A percentile compares a stretch with the other conserved stretches of the same genome.
Evolutionary conservation across 257 asterid genomes (phyloP).

Genomic region (Catharanthus roseus): DNA sequence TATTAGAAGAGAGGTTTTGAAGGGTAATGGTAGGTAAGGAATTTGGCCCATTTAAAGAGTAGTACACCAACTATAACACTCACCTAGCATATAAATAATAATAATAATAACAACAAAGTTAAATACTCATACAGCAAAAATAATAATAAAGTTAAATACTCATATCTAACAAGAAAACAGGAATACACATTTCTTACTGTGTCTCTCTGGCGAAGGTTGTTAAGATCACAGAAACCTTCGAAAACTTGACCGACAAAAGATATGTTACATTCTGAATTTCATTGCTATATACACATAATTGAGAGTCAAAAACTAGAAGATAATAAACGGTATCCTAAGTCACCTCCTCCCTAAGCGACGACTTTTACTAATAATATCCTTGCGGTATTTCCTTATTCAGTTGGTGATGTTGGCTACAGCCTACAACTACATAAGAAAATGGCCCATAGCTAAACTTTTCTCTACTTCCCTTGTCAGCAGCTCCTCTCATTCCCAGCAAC

Average conservation of each 20-base stretch:
- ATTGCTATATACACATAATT: background rate
- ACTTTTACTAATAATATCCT: background rate
- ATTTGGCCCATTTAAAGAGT: too few species aligned
- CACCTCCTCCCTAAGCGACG: slow-evolving; percentile 1
- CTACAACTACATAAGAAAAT: slow-evolving; percentile 1
- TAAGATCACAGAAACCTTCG: background rate
- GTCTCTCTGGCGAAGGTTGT: background rate
- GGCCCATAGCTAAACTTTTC: background rate
- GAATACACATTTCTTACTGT: background rate
- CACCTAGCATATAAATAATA: too few species aligned
- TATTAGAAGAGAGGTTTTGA: too few species aligned
- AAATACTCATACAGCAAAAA: too few species aligned
- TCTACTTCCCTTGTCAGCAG: slow-evolving; percentile 1
- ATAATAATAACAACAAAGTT: too few species aligned
- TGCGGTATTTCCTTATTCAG: slow-evolving; percentile 11
- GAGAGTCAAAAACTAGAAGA: background rate
- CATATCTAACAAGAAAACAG: slow-evolving; percentile 3
- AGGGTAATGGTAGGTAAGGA: too few species aligned
- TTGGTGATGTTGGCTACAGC: too few species aligned
- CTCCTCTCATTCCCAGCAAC: background rate
- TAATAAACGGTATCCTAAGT: background rate
- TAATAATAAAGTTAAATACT: background rate
- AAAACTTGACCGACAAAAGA: slow-evolving; percentile 4
- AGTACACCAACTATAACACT: too few species aligned
- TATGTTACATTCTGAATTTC: background rate